Percentiles rank a stretch among this genome's conserved stretches.
Conservation (phyloP, 345 rosid species). For the Eucalyptus pauciflora region DNA sequence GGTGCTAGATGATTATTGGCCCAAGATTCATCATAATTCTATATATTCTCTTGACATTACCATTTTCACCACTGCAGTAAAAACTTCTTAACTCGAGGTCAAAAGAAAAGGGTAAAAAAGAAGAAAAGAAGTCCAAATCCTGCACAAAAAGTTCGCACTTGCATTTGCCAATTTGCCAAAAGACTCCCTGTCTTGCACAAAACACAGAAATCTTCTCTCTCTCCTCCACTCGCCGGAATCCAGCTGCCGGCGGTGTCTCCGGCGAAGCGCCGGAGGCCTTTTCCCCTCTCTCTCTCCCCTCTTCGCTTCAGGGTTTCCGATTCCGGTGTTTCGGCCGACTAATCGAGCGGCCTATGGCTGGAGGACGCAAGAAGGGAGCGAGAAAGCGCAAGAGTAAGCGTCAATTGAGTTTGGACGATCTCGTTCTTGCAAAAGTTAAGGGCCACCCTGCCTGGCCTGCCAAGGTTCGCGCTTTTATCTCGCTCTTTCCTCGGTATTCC, state of each 20-base stretch:
- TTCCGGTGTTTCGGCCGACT: not conserved
- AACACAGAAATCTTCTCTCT: not conserved
- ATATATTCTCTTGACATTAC: not conserved
- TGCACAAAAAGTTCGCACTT: not conserved
- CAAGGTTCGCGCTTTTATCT: constrained; percentile 33
- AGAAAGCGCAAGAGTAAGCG: constrained; percentile 40
- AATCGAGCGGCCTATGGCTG: not conserved
- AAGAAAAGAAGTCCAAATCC: not conserved
- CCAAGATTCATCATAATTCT: not conserved
- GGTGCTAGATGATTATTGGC: not conserved
- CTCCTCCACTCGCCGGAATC: constrained; percentile 8
- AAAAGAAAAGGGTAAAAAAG: not conserved
- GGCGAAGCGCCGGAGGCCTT: not conserved
- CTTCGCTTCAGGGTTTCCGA: not conserved
- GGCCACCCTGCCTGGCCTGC: constrained; percentile 99
- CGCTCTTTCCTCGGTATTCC: not conserved
- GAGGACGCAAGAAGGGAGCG: constrained; percentile 69
- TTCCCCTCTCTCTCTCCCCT: not conserved
- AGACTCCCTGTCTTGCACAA: not conserved
- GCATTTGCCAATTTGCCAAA: not conserved
- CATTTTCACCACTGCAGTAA: not conserved
- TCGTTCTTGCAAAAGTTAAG: constrained; percentile 94
- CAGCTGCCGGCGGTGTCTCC: not conserved
- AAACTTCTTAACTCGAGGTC: not conserved
- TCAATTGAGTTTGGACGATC: constrained; percentile 79